Evolutionary conservation across 108 stramenopile species (phyloP), one percentile per base, ranked within the genome.

Genomic region (Cyclotella atomus): DNA sequence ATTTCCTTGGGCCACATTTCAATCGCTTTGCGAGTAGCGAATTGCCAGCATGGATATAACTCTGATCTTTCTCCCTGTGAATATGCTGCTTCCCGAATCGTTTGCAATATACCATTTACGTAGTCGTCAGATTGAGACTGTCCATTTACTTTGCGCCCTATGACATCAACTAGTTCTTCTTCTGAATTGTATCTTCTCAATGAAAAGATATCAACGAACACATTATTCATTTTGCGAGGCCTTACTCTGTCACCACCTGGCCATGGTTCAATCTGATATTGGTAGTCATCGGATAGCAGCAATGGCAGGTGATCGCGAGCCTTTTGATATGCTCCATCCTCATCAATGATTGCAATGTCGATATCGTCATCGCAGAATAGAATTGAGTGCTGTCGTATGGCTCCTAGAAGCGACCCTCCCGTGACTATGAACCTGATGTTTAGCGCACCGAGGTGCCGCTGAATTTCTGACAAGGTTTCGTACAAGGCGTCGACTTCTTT

Each of bases 351-450:
- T 33, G 91, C 83, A 68, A 92, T 66, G 62, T 92, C 91, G 28
- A 92, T 81, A 69, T 92, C 91, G 65, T 92, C 91, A 63, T 92
- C 91, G 63, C 88, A 89, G 68, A 92, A 92, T 30, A 92, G 63
- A 53, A 92, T 85, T 15, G 81, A 83, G 65, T 89, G 88, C 36
- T 89, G 88, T 12, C 91, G 88, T 23, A 89, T 79, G 15, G 87
- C 87, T 30, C 91, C 91, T 38, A 92, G 59, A 24, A 89, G 59
- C 1, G 85, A 84, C n/a, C 91, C 91, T 14, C 88, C 91, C 0
- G 88, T 89, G 0, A 92, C 70, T 60, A 89, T 87, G 47, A 76
- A 89, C 17, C 71, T 70, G 1, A 89, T 81, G 19, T 68, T 14
- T 17, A 89, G 76, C n/a, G 47, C 19, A 6, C 73, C 38, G 10